Base-by-base conservation (phyloP, 306 rosid species). In the Glycine soja region DNA sequence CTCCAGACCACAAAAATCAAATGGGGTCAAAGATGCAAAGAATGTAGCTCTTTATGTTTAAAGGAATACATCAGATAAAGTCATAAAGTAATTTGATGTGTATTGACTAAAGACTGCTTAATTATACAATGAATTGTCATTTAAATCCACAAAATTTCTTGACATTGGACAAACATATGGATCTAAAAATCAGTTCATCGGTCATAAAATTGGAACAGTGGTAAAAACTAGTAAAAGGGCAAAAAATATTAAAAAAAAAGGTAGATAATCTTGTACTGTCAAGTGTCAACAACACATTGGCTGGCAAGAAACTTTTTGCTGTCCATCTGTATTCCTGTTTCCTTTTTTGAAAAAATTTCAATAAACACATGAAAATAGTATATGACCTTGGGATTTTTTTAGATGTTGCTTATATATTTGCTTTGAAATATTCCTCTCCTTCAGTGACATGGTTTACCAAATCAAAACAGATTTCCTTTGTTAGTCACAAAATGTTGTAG, bases 31-130 rank as follows among this genome's bases (percentile, higher is more conserved):
- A 82, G 59, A 57, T 86, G 74, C 78, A 80, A 72, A 68, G 86
- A 83, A 87, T 75, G 80, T 69, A 77, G 24, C 74, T 73, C 79
- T 78, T 81, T 77, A 63, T 73, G 87, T 73, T 84, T 78, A 81
- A 84, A 84, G 76, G 86, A 81, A 53, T 14, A 77, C 86, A 77
- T 87, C 87, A 84, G n/a, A 83, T 81, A 84, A 86, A 86, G 85
- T 43, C 65, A 62, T 24, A 79, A 69, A 84, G 81, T 48, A 45
- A 45, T 76, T 77, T 18, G 52, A 67, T 52, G 65, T 42, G 50
- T 65, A 15, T 80, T 81, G 72, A 74, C 82, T 68, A 78, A 68
- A 62, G 8, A 63, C 67, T 66, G 65, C 32, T 74, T 46, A 10
- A 68, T 82, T 69, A 68, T 71, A 59, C 30, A 45, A 68, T 73